Conservation (phyloP, 169 alveolate genomes). For the Plasmodium chabaudi region DNA sequence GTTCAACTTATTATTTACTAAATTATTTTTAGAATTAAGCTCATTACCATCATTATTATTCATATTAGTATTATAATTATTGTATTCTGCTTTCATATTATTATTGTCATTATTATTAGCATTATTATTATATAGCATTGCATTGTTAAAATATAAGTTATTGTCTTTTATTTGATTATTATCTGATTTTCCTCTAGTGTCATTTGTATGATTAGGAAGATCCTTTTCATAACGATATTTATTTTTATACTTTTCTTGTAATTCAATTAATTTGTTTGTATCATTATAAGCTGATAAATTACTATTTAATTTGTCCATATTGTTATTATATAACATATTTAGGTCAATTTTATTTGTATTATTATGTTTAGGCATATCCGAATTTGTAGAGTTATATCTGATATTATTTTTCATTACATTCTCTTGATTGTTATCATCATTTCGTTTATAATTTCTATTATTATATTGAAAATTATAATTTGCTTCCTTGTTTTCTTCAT, state of each 20-base stretch:
- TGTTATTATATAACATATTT: constrained; percentile 45
- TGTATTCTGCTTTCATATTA: constrained; percentile 15
- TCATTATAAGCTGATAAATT: constrained; percentile 53
- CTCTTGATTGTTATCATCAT: constrained; percentile 13
- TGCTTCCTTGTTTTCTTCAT: constrained; percentile 32
- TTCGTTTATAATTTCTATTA: constrained; percentile 32
- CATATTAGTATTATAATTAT: constrained; percentile 31
- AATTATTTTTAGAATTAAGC: constrained; percentile 16
- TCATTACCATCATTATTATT: constrained; percentile 19
- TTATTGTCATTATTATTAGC: constrained; percentile 14
- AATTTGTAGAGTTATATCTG: constrained; percentile 33
- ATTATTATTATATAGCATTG: constrained; percentile 9
- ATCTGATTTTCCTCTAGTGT: constrained; percentile 4
- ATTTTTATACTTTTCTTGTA: constrained; percentile 66
- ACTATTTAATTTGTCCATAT: constrained; percentile 36
- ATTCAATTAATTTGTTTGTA: constrained; percentile 34
- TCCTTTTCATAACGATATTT: constrained; percentile 52
- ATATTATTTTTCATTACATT: constrained; percentile 33
- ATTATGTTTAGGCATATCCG: constrained; percentile 22
- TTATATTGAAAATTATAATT: constrained; percentile 32
- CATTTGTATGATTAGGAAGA: constrained; percentile 18
- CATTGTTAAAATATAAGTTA: constrained; percentile 10
- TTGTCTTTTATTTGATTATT: constrained; percentile 20
- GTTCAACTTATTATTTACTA: constrained; percentile 43
- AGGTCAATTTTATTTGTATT: constrained; percentile 46